Evolutionary conservation across 2,329 filamentous ascomycete species (phyloP).

Genomic region (Pseudocercospora crystallina): DNA sequence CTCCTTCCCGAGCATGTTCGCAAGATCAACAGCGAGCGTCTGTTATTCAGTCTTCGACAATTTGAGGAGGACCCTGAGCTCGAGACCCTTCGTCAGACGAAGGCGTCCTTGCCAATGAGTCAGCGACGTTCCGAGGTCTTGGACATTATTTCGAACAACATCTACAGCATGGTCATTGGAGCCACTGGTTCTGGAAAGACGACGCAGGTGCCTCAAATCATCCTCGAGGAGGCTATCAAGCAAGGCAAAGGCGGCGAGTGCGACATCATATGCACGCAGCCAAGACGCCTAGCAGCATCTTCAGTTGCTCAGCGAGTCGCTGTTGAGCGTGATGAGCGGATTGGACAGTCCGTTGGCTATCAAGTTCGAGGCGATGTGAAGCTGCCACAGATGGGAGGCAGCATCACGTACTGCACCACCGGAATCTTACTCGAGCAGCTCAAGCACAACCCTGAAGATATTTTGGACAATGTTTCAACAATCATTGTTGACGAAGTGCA

Average conservation of each 20-base stretch:
- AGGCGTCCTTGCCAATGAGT: conserved; percentile 44
- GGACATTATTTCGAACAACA: conserved; percentile 35
- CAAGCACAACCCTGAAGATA: conserved; percentile 39
- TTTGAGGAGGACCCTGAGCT: conserved; percentile 22
- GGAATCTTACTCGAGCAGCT: conserved; percentile 50
- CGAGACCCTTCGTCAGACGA: conserved; percentile 31
- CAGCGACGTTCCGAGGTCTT: conserved; percentile 38
- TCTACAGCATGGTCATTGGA: conserved; percentile 48
- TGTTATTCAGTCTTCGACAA: conserved; percentile 16
- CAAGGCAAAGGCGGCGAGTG: conserved; percentile 42
- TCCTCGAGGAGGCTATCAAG: conserved; percentile 50
- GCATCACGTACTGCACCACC: conserved; percentile 53
- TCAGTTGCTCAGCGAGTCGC: conserved; percentile 50
- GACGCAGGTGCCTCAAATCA: conserved; percentile 56
- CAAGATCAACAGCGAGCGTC: conserved; percentile 9
- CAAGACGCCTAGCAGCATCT: conserved; percentile 49
- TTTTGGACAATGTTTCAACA: conserved; percentile 47
- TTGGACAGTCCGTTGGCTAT: conserved; percentile 48
- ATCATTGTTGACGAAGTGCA: conserved; percentile 55
- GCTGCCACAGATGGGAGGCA: conserved; percentile 35
- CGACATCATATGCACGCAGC: conserved; percentile 53
- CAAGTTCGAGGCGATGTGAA: conserved; percentile 46
- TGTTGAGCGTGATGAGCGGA: conserved; percentile 43
- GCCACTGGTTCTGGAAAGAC: conserved; percentile 50
- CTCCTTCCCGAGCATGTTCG: conserved; percentile 1